phyloP scores from a whole-genome alignment of 208 protist genomes.

The Leishmania tarentolae region DNA sequence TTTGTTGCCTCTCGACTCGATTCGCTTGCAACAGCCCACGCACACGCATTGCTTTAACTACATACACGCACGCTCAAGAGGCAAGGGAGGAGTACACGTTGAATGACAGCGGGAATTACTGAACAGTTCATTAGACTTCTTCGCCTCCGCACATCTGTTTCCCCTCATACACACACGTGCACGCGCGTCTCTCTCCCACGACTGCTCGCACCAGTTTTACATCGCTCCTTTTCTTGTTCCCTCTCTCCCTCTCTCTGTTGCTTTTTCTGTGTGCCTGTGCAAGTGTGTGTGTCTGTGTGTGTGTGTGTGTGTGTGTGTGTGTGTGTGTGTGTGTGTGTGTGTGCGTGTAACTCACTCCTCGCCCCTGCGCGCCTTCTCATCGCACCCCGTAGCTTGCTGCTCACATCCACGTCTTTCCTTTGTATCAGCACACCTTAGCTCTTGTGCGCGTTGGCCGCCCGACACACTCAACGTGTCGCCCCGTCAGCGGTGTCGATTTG shows the following conservation, averaged over 20 bases:
- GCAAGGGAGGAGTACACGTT: not conserved
- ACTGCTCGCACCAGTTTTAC: not conserved
- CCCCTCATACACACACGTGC: not conserved
- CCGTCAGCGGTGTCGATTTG: no score
- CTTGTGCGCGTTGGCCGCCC: no score
- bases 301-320: not conserved
- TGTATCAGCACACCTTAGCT: no score
- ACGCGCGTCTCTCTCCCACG: not conserved
- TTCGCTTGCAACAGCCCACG: not conserved
- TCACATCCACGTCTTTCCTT: not conserved
- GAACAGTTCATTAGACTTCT: not conserved
- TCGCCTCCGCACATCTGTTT: not conserved
- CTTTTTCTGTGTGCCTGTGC: not conserved
- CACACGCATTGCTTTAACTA: not conserved
- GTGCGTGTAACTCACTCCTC: no score
- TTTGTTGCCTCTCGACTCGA: not conserved
- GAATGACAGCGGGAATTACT: not conserved
- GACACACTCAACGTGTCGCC: no score
- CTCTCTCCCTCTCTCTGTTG: conserved; percentile 3
- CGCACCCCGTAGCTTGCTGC: not conserved
- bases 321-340: not conserved
- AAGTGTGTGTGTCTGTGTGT: not conserved
- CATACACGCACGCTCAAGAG: not conserved
- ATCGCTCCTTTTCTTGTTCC: not conserved
- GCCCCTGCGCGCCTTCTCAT: no score